Evolutionary conservation across 192 early-diverging fungal species (phyloP).

Genomic region (Phycomyces blakesleeanus): DNA sequence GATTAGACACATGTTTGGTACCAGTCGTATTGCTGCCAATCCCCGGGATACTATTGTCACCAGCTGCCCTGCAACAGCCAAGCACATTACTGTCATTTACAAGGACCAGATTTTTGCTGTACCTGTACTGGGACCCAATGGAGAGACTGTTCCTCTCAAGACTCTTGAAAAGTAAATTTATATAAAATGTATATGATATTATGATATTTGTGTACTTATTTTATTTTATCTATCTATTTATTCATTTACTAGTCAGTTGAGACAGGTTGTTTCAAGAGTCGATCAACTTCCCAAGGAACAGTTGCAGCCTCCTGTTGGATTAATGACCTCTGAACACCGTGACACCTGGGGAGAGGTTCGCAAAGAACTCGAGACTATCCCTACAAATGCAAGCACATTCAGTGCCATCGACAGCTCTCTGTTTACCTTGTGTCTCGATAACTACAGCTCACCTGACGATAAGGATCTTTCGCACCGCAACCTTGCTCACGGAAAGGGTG

Average conservation of each 20-base stretch:
- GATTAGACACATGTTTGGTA: conserved; percentile 82
- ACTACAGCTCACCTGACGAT: conserved; percentile 56
- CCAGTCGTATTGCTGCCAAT: conserved; percentile 67
- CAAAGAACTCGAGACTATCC: conserved; percentile 37
- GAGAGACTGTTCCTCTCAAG: conserved; percentile 56
- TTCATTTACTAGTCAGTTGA: conserved; percentile 45
- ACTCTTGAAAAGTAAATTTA: conserved; percentile 40
- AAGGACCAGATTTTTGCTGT: conserved; percentile 84
- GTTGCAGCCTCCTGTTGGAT: conserved; percentile 64
- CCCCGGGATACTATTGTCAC: conserved; percentile 67
- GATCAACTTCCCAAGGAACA: conserved; percentile 34
- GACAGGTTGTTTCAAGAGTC: conserved; percentile 41
- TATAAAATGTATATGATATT: too few species aligned
- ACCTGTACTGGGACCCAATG: conserved; percentile 64
- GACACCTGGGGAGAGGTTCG: conserved; percentile 79
- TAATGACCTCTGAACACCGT: conserved; percentile 83
- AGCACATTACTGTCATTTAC: conserved; percentile 82
- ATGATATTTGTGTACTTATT: too few species aligned
- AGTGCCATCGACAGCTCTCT: conserved; percentile 71
- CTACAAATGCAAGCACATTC: conserved; percentile 53
- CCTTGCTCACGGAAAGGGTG: conserved; percentile 75
- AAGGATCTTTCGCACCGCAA: conserved; percentile 65
- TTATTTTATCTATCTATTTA: too few species aligned
- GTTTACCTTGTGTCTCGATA: conserved; percentile 87
- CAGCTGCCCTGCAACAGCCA: conserved; percentile 66